Percentiles rank a stretch among this genome's conserved stretches.
phyloP scores from a whole-genome alignment of 768 basidiomycete genomes.

The Lyophyllum semitale region DNA sequence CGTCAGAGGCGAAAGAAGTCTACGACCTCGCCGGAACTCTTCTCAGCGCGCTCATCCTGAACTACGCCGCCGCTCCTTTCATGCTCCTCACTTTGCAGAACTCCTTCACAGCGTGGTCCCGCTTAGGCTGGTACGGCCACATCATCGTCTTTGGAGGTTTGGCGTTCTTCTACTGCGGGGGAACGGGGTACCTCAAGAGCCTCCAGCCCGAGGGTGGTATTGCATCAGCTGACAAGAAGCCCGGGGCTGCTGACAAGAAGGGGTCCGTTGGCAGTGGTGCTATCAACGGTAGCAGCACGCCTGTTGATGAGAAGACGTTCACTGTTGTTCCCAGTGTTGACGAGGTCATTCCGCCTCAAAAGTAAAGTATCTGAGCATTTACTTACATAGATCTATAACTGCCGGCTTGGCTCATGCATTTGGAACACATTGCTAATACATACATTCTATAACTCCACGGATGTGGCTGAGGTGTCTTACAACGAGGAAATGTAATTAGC shows the following conservation, averaged over 20 bases:
- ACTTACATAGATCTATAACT: constrained; percentile 1
- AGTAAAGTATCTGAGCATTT: constrained; percentile 18
- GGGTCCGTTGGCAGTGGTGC: constrained; percentile 17
- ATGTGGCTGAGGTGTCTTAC: too few species aligned
- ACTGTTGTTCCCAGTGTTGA: constrained; percentile 43
- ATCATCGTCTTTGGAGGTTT: constrained; percentile 63
- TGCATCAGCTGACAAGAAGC: constrained; percentile 23
- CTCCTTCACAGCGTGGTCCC: constrained; percentile 70
- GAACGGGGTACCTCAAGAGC: constrained; percentile 48
- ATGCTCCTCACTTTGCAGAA: constrained; percentile 67
- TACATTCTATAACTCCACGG: too few species aligned
- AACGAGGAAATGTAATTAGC: too few species aligned
- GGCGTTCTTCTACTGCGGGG: constrained; percentile 80
- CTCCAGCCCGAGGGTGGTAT: constrained; percentile 49
- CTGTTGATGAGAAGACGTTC: constrained; percentile 41
- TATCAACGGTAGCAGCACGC: constrained; percentile 26
- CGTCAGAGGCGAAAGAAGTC: constrained; percentile 54
- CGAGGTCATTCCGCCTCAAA: constrained; percentile 36
- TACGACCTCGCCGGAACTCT: constrained; percentile 80
- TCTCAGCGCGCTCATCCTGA: constrained; percentile 65
- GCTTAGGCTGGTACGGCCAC: constrained; percentile 81
- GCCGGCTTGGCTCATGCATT: background rate
- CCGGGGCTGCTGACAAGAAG: constrained; percentile 8
- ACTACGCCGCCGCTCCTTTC: constrained; percentile 85
- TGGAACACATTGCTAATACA: constrained; percentile 1